Conservation (phyloP, 371 early-diverging fungal genomes). For the Rhizomucor pusillus region DNA sequence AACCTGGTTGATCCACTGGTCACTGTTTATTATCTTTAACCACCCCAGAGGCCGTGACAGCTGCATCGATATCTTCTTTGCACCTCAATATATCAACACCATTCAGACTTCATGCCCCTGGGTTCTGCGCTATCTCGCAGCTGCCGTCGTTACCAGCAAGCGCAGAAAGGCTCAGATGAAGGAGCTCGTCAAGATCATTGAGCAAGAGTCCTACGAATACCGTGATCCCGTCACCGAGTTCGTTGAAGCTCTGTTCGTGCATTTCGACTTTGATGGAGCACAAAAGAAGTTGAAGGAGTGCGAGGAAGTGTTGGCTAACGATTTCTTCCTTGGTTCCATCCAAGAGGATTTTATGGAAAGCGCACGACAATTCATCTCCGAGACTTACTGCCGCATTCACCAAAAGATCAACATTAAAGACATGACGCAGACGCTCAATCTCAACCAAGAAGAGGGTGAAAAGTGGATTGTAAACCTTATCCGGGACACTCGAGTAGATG, state of each 20-base stretch:
- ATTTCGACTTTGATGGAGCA: constrained; percentile 94
- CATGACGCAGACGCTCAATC: constrained; percentile 79
- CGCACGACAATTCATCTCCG: constrained; percentile 90
- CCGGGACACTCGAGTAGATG: constrained; percentile 91
- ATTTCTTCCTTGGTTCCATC: constrained; percentile 85
- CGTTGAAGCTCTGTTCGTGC: constrained; percentile 82
- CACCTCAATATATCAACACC: constrained; percentile 90
- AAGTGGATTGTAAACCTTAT: constrained; percentile 97
- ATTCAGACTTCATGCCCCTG: constrained; percentile 95
- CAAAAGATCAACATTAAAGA: constrained; percentile 88
- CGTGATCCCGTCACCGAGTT: constrained; percentile 91
- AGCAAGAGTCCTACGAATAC: constrained; percentile 82
- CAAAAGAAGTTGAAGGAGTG: constrained; percentile 86
- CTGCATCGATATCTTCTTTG: constrained; percentile 89
- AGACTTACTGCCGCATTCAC: constrained; percentile 94
- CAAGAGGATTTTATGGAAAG: constrained; percentile 90
- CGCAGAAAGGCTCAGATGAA: constrained; percentile 84
- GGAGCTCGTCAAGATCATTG: constrained; percentile 87
- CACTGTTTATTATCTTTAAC: constrained; percentile 95
- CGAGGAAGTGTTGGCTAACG: constrained; percentile 79
- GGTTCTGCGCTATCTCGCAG: constrained; percentile 90
- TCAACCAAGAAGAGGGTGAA: constrained; percentile 89
- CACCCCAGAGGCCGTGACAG: constrained; percentile 93
- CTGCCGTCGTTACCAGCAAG: constrained; percentile 90
- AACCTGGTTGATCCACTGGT: constrained; percentile 94